These are phyloP conservation scores for Theobroma grandiflorum DNA, from an alignment of 441 rosid genomes.

Conservation along the genomic window DNA sequence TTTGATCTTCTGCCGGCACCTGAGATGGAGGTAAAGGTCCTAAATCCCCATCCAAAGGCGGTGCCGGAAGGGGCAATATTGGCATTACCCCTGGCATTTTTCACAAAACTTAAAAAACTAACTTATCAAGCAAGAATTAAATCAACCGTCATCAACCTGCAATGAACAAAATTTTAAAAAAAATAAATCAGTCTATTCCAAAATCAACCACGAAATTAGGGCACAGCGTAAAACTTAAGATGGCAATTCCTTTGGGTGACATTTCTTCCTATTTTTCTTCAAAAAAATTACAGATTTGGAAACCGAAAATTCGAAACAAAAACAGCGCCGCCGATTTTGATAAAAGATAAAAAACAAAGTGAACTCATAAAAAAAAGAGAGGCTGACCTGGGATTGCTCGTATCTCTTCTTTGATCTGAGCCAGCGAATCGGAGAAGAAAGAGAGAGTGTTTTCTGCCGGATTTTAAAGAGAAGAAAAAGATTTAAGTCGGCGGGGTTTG, in stretches of 20 bases:
- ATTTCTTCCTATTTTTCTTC: background rate
- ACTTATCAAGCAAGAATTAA: slow-evolving; percentile 15
- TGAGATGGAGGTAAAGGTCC: slow-evolving; percentile 82
- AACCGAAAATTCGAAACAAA: background rate
- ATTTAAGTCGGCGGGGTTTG: background rate
- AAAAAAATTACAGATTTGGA: background rate
- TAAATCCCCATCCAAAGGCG: slow-evolving; percentile 71
- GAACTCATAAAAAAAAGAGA: background rate
- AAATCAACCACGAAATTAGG: background rate
- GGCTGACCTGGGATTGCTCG: background rate
- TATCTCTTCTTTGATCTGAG: background rate
- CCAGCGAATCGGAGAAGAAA: background rate
- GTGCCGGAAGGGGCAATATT: slow-evolving; percentile 87
- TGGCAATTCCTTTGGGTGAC: background rate
- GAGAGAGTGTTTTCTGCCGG: background rate
- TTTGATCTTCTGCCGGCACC: slow-evolving; percentile 46
- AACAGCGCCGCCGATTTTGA: background rate
- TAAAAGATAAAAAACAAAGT: background rate
- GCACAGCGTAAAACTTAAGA: background rate
- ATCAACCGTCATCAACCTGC: slow-evolving; percentile 28
- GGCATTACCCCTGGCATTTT: slow-evolving; percentile 61
- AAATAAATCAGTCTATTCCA: slow-evolving; percentile 13
- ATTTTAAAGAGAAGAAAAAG: background rate
- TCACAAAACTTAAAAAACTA: slow-evolving; percentile 10
- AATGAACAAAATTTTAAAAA: slow-evolving; percentile 4